phyloP scores from a whole-genome alignment of 192 early-diverging fungal genomes.

The Phycomyces nitens region DNA sequence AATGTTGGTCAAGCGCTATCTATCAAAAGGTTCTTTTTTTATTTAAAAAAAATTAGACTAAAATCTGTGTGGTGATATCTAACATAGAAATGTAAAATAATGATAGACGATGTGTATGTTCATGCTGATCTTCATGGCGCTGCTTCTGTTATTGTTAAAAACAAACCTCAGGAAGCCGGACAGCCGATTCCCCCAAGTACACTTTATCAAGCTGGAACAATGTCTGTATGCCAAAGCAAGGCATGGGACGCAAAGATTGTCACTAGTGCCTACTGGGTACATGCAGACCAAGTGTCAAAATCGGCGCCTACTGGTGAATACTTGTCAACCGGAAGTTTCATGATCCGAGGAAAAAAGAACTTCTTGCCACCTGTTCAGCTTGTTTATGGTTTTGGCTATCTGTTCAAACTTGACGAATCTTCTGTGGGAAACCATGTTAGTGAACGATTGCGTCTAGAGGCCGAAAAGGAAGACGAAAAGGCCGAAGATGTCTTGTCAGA shows the following conservation, averaged over 20 bases:
- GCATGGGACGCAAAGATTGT: conserved; percentile 98
- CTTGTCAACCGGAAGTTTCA: conserved; percentile 86
- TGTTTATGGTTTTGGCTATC: conserved; percentile 92
- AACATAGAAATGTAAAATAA: no score
- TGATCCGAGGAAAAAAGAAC: conserved; percentile 93
- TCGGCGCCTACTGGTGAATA: conserved; percentile 90
- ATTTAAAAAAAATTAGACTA: not conserved
- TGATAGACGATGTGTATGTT: conserved; percentile 82
- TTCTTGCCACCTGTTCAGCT: conserved; percentile 91
- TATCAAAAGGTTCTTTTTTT: conserved; percentile 40
- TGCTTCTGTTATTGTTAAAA: conserved; percentile 86
- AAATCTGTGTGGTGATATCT: no score
- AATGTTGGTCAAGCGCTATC: conserved; percentile 73
- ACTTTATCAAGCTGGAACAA: conserved; percentile 90
- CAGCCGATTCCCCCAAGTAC: conserved; percentile 82
- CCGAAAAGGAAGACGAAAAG: conserved; percentile 29
- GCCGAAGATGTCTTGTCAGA: conserved; percentile 12
- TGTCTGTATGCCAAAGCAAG: conserved; percentile 90
- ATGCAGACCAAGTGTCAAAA: conserved; percentile 80
- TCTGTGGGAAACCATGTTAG: conserved; percentile 72
- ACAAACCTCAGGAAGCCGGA: conserved; percentile 45
- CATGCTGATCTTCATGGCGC: conserved; percentile 94
- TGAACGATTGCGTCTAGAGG: conserved; percentile 53
- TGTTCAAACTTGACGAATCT: conserved; percentile 87
- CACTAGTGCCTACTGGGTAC: conserved; percentile 93